Evolutionary conservation across 331 rosid species (phyloP), one percentile per base, ranked within the genome.

Genomic region (Acacia pycnantha): DNA sequence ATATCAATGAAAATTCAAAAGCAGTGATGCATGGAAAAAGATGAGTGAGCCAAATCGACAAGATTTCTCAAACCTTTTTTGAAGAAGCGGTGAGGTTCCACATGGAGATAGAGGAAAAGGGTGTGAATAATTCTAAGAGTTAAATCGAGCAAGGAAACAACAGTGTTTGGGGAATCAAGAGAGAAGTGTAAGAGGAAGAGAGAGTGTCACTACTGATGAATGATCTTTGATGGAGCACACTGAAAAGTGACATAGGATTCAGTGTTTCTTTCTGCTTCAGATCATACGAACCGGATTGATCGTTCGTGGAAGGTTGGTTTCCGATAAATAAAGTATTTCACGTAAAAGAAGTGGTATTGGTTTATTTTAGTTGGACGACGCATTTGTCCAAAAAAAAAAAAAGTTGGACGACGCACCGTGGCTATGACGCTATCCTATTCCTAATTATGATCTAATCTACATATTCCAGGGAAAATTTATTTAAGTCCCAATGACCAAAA

Each of bases 1-100:
- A 70, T 67, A 84, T 77, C 85, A 80, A 82, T 48, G 29, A 77
- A 72, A 84, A 67, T 46, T 78, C 56, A 76, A 53, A 59, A 11
- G 58, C 58, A 70, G 58, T 44, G 75, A 44, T 14, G 56, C 75
- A 43, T 12, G 50, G 75, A 27, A 70, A 56, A 44, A 44, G 56
- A 24, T 46, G 61, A 68, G 64, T 48, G 47, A 80, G 22, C 61
- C 80, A 84, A 35, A 35, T 66, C 78, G 40, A 79, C 31, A 77
- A 79, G 68, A 74, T 24, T 54, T 73, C 74, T 83, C 95, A 91
- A 91, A 91, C 93, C 95, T 72, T 88, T 83, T 14, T 67, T 53
- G 70, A 19, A 11, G 35, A 72, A 35, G 69, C 61, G 27, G 24
- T 29, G 84, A 74, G 76, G 70, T 62, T 73, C 85, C 83, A 78